These are phyloP conservation scores for Cladophialophora yegresii DNA, from an alignment of 2,329 filamentous ascomycete genomes.

Conservation along the genomic window DNA sequence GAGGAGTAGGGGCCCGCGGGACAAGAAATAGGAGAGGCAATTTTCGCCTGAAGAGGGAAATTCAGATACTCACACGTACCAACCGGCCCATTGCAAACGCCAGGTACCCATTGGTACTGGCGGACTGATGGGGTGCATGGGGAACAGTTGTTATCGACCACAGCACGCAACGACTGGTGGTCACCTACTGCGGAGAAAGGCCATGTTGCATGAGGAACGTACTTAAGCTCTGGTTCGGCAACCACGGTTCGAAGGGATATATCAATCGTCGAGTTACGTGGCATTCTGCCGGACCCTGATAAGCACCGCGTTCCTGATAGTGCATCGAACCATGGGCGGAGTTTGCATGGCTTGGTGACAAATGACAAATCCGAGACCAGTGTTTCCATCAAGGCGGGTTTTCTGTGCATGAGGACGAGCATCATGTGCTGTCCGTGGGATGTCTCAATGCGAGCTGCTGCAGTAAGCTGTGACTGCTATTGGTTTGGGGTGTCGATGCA, in stretches of 20 bases:
- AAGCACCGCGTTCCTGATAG: neutral
- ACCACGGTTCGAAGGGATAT: neutral
- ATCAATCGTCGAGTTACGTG: neutral
- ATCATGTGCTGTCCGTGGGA: neutral
- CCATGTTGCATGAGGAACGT: neutral
- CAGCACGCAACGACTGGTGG: neutral
- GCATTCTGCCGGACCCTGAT: neutral
- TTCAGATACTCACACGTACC: neutral
- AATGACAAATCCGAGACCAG: constrained; percentile 1
- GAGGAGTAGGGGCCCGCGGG: neutral
- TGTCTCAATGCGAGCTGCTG: neutral
- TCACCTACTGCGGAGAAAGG: constrained; percentile 5
- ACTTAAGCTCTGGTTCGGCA: neutral
- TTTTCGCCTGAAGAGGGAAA: neutral
- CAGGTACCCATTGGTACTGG: neutral
- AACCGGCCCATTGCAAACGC: neutral
- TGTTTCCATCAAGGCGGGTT: neutral
- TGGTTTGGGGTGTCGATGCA: neutral
- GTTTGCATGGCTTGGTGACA: neutral
- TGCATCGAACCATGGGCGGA: neutral
- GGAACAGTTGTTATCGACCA: neutral
- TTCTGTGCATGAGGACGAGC: neutral
- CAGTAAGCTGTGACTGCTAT: neutral
- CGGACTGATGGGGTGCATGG: neutral
- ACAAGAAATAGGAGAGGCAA: neutral